Percentiles rank a stretch among this genome's conserved stretches.
phyloP scores from a whole-genome alignment of 805 yeast species.

The Sugiyamaella lignohabitans region DNA sequence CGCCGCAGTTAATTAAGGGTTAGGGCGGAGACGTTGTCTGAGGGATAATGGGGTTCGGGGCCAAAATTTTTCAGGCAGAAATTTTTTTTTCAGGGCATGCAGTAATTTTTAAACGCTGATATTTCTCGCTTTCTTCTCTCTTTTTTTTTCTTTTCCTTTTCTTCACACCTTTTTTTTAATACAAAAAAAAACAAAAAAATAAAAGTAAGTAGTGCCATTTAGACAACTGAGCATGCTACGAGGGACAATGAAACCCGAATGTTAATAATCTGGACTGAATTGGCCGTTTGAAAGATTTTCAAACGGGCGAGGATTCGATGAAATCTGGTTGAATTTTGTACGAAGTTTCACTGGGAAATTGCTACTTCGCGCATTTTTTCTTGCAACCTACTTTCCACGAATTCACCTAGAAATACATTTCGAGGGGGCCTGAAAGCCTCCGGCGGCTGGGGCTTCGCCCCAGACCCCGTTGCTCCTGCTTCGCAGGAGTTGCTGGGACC shows the following conservation, averaged over 20 bases:
- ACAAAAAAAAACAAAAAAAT: slow-evolving; percentile 1
- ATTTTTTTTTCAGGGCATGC: not conserved
- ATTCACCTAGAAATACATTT: no score
- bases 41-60: not conserved
- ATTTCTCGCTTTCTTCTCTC: slow-evolving; percentile 1
- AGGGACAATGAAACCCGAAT: slow-evolving; percentile 1
- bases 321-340: not conserved
- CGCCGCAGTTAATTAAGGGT: no score
- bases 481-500: no score
- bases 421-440: no score
- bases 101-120: not conserved
- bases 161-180: not conserved
- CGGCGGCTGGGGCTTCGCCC: no score
- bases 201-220: not conserved
- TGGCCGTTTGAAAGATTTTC: not conserved
- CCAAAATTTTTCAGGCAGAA: not conserved
- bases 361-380: no score
- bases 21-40: no score
- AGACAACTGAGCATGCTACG: not conserved
- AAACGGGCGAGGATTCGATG: not conserved
- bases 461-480: no score
- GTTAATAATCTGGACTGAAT: not conserved
- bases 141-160: not conserved
- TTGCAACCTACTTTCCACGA: no score
- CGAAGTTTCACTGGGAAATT: not conserved